phyloP scores from a whole-genome alignment of 768 basidiomycete genomes.

The Psilocybe azurescens region DNA sequence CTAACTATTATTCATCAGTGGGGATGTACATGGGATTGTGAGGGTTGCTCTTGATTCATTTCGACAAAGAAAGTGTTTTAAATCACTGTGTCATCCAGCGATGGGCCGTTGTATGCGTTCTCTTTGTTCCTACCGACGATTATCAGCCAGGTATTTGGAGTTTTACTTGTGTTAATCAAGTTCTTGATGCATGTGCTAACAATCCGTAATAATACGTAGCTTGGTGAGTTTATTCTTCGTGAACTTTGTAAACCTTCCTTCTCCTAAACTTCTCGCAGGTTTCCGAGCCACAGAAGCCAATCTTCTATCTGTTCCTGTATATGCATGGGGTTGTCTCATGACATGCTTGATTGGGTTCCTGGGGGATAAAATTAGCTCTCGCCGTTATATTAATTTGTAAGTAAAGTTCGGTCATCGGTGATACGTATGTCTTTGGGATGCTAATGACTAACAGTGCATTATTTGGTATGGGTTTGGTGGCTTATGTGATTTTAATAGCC shows the following conservation, averaged over 20 bases:
- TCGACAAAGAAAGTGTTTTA: conserved; percentile 1
- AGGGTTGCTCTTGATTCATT: conserved; percentile 19
- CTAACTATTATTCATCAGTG: conserved; percentile 44
- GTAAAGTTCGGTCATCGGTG: conserved; percentile 20
- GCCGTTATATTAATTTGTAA: conserved; percentile 67
- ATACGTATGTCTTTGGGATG: neutral
- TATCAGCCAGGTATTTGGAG: conserved; percentile 54
- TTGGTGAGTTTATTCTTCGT: conserved; percentile 30
- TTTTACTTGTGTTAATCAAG: neutral
- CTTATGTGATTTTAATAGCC: conserved; percentile 70
- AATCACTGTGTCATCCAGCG: conserved; percentile 36
- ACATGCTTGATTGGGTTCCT: conserved; percentile 66
- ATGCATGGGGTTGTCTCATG: conserved; percentile 72
- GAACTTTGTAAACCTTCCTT: neutral
- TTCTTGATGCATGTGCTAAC: neutral
- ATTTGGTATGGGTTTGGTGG: conserved; percentile 46
- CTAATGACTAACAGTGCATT: conserved; percentile 21
- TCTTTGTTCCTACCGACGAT: conserved; percentile 60
- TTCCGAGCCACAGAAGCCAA: conserved; percentile 72
- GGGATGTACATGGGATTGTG: conserved; percentile 76
- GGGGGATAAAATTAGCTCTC: conserved; percentile 62
- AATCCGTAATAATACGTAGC: conserved; percentile 25
- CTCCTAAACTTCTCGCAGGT: conserved; percentile 36
- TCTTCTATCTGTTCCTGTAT: conserved; percentile 78
- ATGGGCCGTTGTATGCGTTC: conserved; percentile 60